A percentile compares a stretch with the other conserved stretches of the same genome.
Conservation (phyloP, 2,329 filamentous ascomycete genomes). For the Fusarium pseudoanthophilum region DNA sequence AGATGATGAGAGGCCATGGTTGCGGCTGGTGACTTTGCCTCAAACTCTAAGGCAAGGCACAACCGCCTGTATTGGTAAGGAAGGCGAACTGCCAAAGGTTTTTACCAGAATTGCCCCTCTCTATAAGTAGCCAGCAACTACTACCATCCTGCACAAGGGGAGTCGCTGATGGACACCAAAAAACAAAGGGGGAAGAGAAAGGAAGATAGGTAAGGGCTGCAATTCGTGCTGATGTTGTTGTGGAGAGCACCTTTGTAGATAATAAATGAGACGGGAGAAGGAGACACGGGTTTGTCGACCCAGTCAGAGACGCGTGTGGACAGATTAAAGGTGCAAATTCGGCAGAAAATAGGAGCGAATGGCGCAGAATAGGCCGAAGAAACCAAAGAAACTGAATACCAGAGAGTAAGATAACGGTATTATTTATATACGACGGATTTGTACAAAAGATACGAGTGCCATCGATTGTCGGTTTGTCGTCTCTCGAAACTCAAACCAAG, state of each 20-base stretch:
- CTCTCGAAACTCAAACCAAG: constrained; percentile 22
- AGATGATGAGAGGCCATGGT: constrained; percentile 14
- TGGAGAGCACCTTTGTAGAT: constrained; percentile 25
- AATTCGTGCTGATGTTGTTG: constrained; percentile 12
- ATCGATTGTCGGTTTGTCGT: constrained; percentile 24
- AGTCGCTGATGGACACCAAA: constrained; percentile 1
- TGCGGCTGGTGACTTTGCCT: constrained; percentile 33
- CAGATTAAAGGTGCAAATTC: constrained; percentile 18
- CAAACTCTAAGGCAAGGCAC: constrained; percentile 25
- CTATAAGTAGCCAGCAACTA: constrained; percentile 29
- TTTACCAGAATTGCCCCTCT: constrained; percentile 44
- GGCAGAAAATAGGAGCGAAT: constrained; percentile 12
- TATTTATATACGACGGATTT: neutral
- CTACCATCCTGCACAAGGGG: constrained; percentile 40
- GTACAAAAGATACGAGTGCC: constrained; percentile 13
- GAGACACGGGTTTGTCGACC: constrained; percentile 30
- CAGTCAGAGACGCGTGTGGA: constrained; percentile 32
- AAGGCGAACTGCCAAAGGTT: constrained; percentile 34
- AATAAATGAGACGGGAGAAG: constrained; percentile 5
- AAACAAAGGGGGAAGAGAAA: neutral
- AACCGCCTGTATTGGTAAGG: neutral
- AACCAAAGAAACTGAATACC: neutral
- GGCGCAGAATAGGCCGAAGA: neutral
- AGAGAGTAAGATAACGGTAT: neutral
- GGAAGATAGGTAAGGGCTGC: constrained; percentile 4